Evolutionary conservation across 352 stramenopile species (phyloP), one percentile per base, ranked within the genome.

Genomic region (Phytophthora litchii): DNA sequence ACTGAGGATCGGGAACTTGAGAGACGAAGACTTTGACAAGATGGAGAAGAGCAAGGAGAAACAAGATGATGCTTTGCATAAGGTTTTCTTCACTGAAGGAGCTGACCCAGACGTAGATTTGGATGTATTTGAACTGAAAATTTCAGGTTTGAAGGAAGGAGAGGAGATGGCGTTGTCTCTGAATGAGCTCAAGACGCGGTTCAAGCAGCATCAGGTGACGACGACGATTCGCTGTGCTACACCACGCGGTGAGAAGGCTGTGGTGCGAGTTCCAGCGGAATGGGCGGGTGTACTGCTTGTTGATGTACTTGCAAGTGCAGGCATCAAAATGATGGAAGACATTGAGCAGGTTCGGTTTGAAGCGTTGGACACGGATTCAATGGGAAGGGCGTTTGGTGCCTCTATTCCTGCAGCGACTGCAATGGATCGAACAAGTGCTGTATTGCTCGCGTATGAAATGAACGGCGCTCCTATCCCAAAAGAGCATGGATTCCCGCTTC

Each of bases 371-470:
- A 53, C 35, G 1, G 70, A 90, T 41, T 72, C 75, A n/a, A 53
- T 77, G 20, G 71, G 74, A 9, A 57, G 62, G 50, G 36, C 48
- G 14, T 89, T 88, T 31, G 79, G 85, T n/a, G 69, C 80, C 14
- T 91, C 72, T 34, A 96, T 97, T 44, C 87, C 83, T 11, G 79
- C 94, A 50, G 61, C 85, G 38, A 99, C 97, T 52, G 96, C 92
- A 4, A 54, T 97, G 11, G 83, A 88, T 72, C 74, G 78, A 37
- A 82, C 88, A 44, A 86, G 87, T 13, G 96, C 98, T 55, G 89
- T 96, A 6, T 69, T 99, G 47, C 58, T 99, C 31, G 92, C 92
- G 7, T 98, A 97, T 60, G 91, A 97, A 77, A 98, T 98, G 95
- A 98, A 99, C 64, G 94, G 62, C 42, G 64, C 59, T 47, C 56